Evolutionary conservation across 2,329 filamentous ascomycete species (phyloP), one percentile per base, ranked within the genome.

Genomic region (Aspergillus sp.): DNA sequence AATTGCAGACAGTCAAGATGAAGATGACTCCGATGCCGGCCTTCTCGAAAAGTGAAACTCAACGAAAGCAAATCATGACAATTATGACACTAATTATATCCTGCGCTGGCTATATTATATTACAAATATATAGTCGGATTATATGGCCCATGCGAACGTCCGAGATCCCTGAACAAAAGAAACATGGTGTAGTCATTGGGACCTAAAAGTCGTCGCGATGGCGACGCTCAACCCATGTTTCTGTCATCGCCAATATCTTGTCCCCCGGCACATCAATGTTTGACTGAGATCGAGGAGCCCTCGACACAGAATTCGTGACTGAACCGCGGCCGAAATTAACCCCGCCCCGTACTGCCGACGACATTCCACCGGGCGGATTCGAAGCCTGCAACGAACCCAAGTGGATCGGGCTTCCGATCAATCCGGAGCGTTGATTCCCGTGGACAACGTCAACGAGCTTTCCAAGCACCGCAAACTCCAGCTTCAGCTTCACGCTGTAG

Each of bases 401-500:
- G 31, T 67, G 64, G 17, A 55, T 51, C n/a, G 56, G 56, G 39
- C 5, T 54, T n/a, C 33, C 46, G 27, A 55, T 27, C 27, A 54
- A 62, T 61, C 23, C 58, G 2, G 67, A 65, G 37, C 64, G 64
- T 44, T 65, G 58, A 5, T 67, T 67, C 0, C 66, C 66, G 40
- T 73, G 71, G 14, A 75, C 70, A n/a, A 73, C 65, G 57, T 74
- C 70, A 15, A 80, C 75, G 3, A 81, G 66, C 37, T 74, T 73
- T 27, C 82, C 75, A 9, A 86, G 72, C 41, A 86, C 79, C 15
- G 81, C 79, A 60, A 81, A 80, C 68, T 86, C 84, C n/a, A 84
- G 75, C 59, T 83, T 82, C 41, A 83, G 73, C 40, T 73, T 73
- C 21, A 73, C 58, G 62, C 70, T 73, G 59, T 73, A 73, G 14